Evolutionary conservation across 1,284 basidiomycete genomes (phyloP).

Genomic region (Kwoniella shivajii): DNA sequence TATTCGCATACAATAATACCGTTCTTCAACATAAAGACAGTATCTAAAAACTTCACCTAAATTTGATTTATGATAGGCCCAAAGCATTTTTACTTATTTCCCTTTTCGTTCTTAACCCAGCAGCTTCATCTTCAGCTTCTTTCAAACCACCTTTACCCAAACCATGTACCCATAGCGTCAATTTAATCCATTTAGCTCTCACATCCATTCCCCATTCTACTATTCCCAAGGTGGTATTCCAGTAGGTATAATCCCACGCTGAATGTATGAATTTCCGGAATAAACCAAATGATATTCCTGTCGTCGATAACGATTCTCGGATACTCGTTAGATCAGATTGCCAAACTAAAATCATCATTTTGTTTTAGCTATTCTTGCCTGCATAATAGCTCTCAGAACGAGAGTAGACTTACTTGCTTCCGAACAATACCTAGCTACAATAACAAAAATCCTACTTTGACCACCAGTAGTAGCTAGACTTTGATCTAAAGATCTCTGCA

Average conservation of each 20-base stretch:
- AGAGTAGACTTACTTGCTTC: constrained; percentile 32
- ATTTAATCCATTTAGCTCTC: constrained; percentile 64
- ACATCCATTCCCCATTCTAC: constrained; percentile 63
- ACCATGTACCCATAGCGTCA: constrained; percentile 64
- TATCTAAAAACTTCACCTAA: no score
- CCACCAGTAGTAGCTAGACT: constrained; percentile 61
- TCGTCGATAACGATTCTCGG: constrained; percentile 2
- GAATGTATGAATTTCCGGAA: constrained; percentile 20
- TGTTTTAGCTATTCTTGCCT: not conserved
- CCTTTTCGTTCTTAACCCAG: constrained; percentile 32
- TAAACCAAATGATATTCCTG: constrained; percentile 30
- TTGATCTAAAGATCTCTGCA: constrained; percentile 66
- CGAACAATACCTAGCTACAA: constrained; percentile 88
- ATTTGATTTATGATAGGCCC: constrained; percentile 3
- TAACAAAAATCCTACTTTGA: constrained; percentile 81
- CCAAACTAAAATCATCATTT: constrained; percentile 73
- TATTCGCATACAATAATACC: not conserved
- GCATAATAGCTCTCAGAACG: not conserved
- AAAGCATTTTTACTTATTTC: not conserved
- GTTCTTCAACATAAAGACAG: not conserved
- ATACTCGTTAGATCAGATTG: constrained; percentile 62
- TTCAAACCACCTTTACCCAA: constrained; percentile 39
- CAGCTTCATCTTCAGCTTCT: constrained; percentile 40
- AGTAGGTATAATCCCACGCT: constrained; percentile 35
- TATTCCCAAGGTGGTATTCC: constrained; percentile 37